phyloP scores from a whole-genome alignment of 1,284 basidiomycete species.

The Malassezia japonica region DNA sequence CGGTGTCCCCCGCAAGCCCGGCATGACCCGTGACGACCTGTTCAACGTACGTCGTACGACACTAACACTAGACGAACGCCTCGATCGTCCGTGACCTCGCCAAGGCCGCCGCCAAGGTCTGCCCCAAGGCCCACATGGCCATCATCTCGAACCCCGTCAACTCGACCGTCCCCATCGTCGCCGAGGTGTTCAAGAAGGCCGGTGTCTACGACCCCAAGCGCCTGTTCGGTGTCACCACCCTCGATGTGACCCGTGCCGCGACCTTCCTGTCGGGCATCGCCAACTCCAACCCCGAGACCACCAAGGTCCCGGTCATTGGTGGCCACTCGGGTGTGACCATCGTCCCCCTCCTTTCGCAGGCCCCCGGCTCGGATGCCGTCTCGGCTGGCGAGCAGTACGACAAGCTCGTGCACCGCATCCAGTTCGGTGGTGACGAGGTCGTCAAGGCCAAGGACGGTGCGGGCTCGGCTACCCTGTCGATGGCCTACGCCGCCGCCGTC shows the following conservation, averaged over 20 bases:
- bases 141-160: slow-evolving; percentile 77
- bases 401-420: slow-evolving; percentile 61
- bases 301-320: slow-evolving; percentile 82
- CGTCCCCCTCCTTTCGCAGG: slow-evolving; percentile 88
- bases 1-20: slow-evolving; percentile 56
- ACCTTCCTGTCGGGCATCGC: slow-evolving; percentile 75
- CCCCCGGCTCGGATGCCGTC: slow-evolving; percentile 57
- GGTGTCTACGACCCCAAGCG: slow-evolving; percentile 76
- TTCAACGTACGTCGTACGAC: slow-evolving; percentile 68
- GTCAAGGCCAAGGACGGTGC: slow-evolving; percentile 84
- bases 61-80: slow-evolving; percentile 64
- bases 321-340: slow-evolving; percentile 96
- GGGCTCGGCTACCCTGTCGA: slow-evolving; percentile 75
- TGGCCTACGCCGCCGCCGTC: slow-evolving; percentile 62
- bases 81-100: slow-evolving; percentile 95
- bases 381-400: slow-evolving; percentile 56
- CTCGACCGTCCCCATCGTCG: slow-evolving; percentile 91
- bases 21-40: slow-evolving; percentile 93
- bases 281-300: slow-evolving; percentile 53
- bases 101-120: slow-evolving; percentile 69
- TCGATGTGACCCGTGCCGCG: slow-evolving; percentile 89
- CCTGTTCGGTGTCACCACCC: slow-evolving; percentile 75
- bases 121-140: slow-evolving; percentile 80
- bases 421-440: slow-evolving; percentile 90
- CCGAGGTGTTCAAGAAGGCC: slow-evolving; percentile 80